A percentile compares a stretch with the other conserved stretches of the same genome.
These are phyloP conservation scores for Phytopythium montanum DNA, from an alignment of 352 stramenopile genomes.

Conservation along the genomic window DNA sequence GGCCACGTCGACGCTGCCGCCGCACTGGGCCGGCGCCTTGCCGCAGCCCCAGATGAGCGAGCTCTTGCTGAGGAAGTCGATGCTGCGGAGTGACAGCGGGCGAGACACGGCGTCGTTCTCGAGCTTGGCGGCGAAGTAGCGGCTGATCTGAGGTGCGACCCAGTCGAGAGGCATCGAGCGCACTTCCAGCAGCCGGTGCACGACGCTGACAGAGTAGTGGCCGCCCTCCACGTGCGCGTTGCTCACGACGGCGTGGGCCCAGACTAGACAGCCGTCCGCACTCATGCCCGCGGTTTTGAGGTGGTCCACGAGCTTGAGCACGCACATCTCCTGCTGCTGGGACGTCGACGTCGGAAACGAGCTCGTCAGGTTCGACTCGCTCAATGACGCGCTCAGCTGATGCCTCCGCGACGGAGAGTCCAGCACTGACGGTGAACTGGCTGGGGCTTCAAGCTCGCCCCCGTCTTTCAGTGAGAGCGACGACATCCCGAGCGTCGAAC, in stretches of 20 bases:
- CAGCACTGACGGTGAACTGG: not conserved
- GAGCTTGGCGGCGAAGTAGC: slow-evolving; percentile 78
- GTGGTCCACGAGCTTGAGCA: slow-evolving; percentile 52
- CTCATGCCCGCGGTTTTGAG: slow-evolving; percentile 35
- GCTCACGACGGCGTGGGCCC: slow-evolving; percentile 60
- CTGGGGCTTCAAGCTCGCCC: too few species aligned
- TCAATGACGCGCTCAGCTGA: slow-evolving; percentile 19
- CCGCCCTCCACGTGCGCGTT: slow-evolving; percentile 20
- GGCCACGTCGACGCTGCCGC: slow-evolving; percentile 44
- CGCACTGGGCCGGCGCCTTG: slow-evolving; percentile 29
- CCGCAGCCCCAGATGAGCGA: slow-evolving; percentile 57
- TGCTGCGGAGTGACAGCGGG: slow-evolving; percentile 64
- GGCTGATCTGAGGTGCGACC: slow-evolving; percentile 61
- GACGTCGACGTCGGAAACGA: slow-evolving; percentile 21
- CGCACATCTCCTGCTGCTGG: slow-evolving; percentile 34
- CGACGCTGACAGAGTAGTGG: slow-evolving; percentile 19
- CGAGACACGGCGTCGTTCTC: slow-evolving; percentile 60
- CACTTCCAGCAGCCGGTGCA: slow-evolving; percentile 38
- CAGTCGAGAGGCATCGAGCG: slow-evolving; percentile 52
- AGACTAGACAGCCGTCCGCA: slow-evolving; percentile 54
- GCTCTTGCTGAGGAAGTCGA: slow-evolving; percentile 77
- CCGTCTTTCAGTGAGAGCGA: slow-evolving; percentile 5
- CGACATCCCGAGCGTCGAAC: slow-evolving; percentile 9
- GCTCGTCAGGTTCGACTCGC: slow-evolving; percentile 34
- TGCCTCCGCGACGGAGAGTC: slow-evolving; percentile 1